Percentiles rank a stretch among this genome's conserved stretches.
Evolutionary conservation across 306 rosid species (phyloP).

Genomic region (Cotoneaster glaucophyllus): DNA sequence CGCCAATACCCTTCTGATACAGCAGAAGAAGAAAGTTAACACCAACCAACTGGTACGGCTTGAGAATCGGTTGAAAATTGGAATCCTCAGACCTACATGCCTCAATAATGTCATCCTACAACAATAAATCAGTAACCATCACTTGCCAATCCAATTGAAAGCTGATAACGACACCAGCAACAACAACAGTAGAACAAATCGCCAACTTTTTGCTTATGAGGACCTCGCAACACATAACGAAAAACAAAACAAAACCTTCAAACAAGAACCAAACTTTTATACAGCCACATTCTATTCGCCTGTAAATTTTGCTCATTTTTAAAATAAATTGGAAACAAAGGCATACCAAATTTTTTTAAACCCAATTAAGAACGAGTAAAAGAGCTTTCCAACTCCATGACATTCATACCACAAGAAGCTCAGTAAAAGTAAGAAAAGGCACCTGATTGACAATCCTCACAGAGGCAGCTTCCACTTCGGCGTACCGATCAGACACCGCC

Average conservation of each 20-base stretch:
- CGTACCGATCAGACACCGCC: constrained; percentile 53
- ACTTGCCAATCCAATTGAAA: neutral
- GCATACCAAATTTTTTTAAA: neutral
- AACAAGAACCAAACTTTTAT: neutral
- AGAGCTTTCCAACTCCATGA: neutral
- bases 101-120: constrained; percentile 73
- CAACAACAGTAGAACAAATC: no score
- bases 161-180: neutral
- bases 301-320: neutral
- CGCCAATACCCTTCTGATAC: constrained; percentile 80
- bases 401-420: neutral
- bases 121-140: neutral
- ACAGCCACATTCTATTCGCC: neutral
- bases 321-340: neutral
- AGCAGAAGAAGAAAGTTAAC: constrained; percentile 87
- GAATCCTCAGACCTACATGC: constrained; percentile 79
- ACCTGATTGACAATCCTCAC: constrained; percentile 90
- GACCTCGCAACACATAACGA: neutral
- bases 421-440: neutral
- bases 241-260: neutral
- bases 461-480: constrained; percentile 78
- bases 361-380: neutral
- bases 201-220: neutral
- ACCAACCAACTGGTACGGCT: constrained; percentile 92
- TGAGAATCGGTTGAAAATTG: constrained; percentile 81